phyloP scores from a whole-genome alignment of 148 eudicot genomes.

The Camellia lanceoleosa region DNA sequence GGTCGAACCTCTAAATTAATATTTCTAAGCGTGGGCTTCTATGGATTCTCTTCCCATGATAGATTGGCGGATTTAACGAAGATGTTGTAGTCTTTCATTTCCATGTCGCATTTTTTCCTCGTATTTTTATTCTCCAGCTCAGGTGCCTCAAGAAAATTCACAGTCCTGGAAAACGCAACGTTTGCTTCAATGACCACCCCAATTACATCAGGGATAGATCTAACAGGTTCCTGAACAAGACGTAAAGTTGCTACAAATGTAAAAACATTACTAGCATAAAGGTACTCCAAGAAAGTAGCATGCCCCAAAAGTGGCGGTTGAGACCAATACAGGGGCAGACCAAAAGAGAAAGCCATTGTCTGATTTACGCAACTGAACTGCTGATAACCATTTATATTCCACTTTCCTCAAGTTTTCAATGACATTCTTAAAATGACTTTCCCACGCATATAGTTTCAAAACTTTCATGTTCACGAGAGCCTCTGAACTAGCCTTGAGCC shows the following conservation, averaged over 20 bases:
- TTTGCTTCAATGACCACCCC: slow-evolving; percentile 81
- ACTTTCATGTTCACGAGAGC: slow-evolving; percentile 87
- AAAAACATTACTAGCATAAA: slow-evolving; percentile 77
- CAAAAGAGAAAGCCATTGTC: slow-evolving; percentile 70
- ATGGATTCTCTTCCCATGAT: slow-evolving; percentile 65
- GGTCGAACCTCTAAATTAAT: slow-evolving; percentile 54
- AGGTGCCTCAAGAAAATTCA: slow-evolving; percentile 70
- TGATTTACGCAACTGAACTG: slow-evolving; percentile 61
- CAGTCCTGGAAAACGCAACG: slow-evolving; percentile 70
- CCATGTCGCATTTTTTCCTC: slow-evolving; percentile 27
- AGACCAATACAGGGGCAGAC: slow-evolving; percentile 79
- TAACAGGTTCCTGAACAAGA: slow-evolving; percentile 84
- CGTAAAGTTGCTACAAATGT: slow-evolving; percentile 86
- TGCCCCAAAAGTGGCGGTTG: slow-evolving; percentile 77
- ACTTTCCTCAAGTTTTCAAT: slow-evolving; percentile 56
- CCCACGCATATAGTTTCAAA: slow-evolving; percentile 89
- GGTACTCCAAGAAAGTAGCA: slow-evolving; percentile 69
- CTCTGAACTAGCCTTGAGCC: slow-evolving; percentile 47
- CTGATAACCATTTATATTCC: slow-evolving; percentile 63
- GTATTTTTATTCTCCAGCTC: slow-evolving; percentile 63
- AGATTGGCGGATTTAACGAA: slow-evolving; percentile 54
- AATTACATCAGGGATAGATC: slow-evolving; percentile 81
- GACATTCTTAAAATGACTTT: slow-evolving; percentile 62
- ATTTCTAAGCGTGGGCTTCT: slow-evolving; percentile 52
- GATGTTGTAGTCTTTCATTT: slow-evolving; percentile 22